Evolutionary conservation across 352 stramenopile genomes (phyloP).

Genomic region (Blastocystis sp.): DNA sequence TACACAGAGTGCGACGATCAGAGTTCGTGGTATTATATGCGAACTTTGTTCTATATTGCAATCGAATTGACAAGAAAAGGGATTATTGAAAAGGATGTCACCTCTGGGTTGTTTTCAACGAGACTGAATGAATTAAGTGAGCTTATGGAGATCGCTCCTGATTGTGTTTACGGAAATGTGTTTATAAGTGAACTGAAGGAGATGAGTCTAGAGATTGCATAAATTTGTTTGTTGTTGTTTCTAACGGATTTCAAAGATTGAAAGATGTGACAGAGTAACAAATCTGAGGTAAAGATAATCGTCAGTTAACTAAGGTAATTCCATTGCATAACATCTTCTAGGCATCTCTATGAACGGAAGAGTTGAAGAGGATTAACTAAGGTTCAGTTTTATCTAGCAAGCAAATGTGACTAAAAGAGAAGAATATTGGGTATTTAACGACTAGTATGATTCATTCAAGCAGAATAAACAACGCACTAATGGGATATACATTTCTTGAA

Average conservation of each 20-base stretch:
- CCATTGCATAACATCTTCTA: too few species aligned
- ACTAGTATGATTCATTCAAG: too few species aligned
- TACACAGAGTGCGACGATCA: conserved; percentile 97
- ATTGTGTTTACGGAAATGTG: conserved; percentile 42
- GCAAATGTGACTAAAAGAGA: too few species aligned
- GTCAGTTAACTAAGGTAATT: too few species aligned
- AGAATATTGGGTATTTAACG: too few species aligned
- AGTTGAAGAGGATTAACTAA: too few species aligned
- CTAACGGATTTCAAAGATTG: background rate
- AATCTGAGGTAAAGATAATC: too few species aligned
- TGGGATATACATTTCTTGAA: too few species aligned
- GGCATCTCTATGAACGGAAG: too few species aligned
- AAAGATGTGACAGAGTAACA: background rate
- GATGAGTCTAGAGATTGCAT: background rate
- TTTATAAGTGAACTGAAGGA: conserved; percentile 20
- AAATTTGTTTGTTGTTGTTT: background rate
- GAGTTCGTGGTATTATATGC: conserved; percentile 91
- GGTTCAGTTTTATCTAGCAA: too few species aligned
- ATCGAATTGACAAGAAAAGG: conserved; percentile 72
- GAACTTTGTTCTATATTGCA: conserved; percentile 75
- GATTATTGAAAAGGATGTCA: background rate
- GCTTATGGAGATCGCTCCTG: conserved; percentile 3
- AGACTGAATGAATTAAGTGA: background rate
- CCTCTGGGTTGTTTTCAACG: background rate
- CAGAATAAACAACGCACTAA: too few species aligned